Percentiles rank a stretch among this genome's conserved stretches.
phyloP scores from a whole-genome alignment of 148 eudicot genomes.

The Rhododendron ovatum region DNA sequence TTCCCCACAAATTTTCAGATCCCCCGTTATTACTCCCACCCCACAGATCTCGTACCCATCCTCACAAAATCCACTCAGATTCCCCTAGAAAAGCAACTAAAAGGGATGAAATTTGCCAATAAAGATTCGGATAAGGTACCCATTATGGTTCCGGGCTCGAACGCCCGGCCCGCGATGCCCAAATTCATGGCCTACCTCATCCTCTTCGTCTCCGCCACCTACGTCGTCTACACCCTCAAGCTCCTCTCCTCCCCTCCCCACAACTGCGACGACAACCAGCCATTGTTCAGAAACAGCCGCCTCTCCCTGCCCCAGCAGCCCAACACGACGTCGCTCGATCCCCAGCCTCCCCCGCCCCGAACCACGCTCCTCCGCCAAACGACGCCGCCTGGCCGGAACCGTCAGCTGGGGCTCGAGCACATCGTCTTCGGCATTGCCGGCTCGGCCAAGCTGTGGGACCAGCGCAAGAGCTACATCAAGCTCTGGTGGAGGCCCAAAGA shows the following conservation, averaged over 20 bases:
- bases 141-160: background rate
- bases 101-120: constrained; percentile 22
- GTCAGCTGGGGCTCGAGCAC: constrained; percentile 47
- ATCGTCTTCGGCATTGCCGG: constrained; percentile 86
- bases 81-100: background rate
- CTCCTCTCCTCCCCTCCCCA: constrained; percentile 33
- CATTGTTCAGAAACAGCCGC: background rate
- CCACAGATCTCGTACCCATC: background rate
- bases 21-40: too few species aligned
- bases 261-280: constrained; percentile 15
- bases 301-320: background rate
- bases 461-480: constrained; percentile 73
- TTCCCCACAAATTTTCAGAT: background rate
- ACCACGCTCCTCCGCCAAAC: background rate
- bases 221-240: constrained; percentile 35
- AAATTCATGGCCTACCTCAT: constrained; percentile 41
- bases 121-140: constrained; percentile 30
- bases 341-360: background rate
- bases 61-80: background rate
- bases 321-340: background rate
- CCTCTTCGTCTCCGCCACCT: constrained; percentile 27
- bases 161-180: background rate
- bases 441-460: constrained; percentile 66
- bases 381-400: background rate
- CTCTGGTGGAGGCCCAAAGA: constrained; percentile 60